A percentile compares a stretch with the other conserved stretches of the same genome.
Conservation (phyloP, 2,329 filamentous ascomycete species). For the Xylaria sp. region DNA sequence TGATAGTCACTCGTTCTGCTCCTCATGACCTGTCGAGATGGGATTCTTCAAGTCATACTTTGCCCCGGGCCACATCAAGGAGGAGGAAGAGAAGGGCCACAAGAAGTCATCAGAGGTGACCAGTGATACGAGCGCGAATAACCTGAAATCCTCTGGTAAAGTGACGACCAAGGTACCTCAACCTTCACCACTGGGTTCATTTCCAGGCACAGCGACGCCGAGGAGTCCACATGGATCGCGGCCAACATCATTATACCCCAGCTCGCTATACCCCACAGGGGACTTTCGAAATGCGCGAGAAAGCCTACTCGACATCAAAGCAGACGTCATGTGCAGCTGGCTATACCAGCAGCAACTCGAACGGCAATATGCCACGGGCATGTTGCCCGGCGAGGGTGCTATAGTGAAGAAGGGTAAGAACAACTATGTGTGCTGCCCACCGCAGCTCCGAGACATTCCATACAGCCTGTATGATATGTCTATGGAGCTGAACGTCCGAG, state of each 20-base stretch:
- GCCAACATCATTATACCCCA: slow-evolving; percentile 26
- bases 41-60: slow-evolving; percentile 40
- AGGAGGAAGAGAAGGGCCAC: slow-evolving; percentile 24
- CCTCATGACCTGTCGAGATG: slow-evolving; percentile 29
- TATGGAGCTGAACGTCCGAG: slow-evolving; percentile 44
- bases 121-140: slow-evolving; percentile 21
- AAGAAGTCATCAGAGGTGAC: slow-evolving; percentile 26
- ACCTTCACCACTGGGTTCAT: slow-evolving; percentile 17
- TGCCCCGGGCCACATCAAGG: slow-evolving; percentile 33
- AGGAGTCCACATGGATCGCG: slow-evolving; percentile 27
- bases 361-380: slow-evolving; percentile 43
- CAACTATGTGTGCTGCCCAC: slow-evolving; percentile 44
- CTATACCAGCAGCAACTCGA: slow-evolving; percentile 65
- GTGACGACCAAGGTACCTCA: slow-evolving; percentile 1
- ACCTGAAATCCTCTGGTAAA: slow-evolving; percentile 10
- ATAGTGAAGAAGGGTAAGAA: slow-evolving; percentile 45
- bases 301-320: slow-evolving; percentile 56
- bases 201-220: slow-evolving; percentile 26
- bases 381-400: slow-evolving; percentile 43
- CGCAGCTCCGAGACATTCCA: slow-evolving; percentile 41
- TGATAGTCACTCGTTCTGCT: slow-evolving; percentile 15
- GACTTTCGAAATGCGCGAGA: slow-evolving; percentile 49
- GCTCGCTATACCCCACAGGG: slow-evolving; percentile 42
- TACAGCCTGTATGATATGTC: slow-evolving; percentile 41
- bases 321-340: slow-evolving; percentile 66